Evolutionary conservation across 2,329 filamentous ascomycete genomes (phyloP), one percentile per base, ranked within the genome.

Genomic region (Calonectria leucothoes): DNA sequence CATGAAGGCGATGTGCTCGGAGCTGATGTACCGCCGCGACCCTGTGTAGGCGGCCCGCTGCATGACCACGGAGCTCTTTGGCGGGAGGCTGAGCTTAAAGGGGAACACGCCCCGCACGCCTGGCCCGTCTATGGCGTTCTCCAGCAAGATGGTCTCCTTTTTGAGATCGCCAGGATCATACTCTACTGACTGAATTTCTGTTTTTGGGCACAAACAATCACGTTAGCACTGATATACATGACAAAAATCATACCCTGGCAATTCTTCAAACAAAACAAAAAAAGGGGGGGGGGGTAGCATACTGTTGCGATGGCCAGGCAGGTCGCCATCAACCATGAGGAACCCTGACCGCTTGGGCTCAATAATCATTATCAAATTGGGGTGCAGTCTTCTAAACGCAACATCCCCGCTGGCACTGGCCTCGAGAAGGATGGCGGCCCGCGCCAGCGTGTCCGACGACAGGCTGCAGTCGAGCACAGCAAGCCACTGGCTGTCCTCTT

Each of bases 391-490:
- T 45, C 78, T 71, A 29, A 75, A 80, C 5, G 74, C 74, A 29
- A 77, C 73, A 29, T 70, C 72, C 4, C 77, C 70, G 51, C 70
- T 75, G 37, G 75, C 75, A 23, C 77, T 78, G 68, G 78, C 75
- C 20, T 78, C 72, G 15, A 80, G 76, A 31, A 80, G 73, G 39
- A 80, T 77, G 6, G 79, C 79, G 33, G 79, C 78, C 20, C 79
- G 72, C 37, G 79, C 78, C 52, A 80, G 52, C 31, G 78, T 80
- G 67, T 80, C 79, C 3, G 77, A 74, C 11, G 79, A 80, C 67
- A 80, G 20, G 55, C 78, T 80, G 72, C 79, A 80, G 72, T 80
- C 79, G n/a, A 80, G 79, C 55, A 80, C 79, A 12, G 78, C 79
- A 4, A 80, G 37, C 78, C 77, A 80, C 52, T 76, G 75, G 33